Percentiles rank a stretch among this genome's conserved stretches.
Evolutionary conservation across 129 eudicot species (phyloP).

Genomic region (Escallonia herrerae): DNA sequence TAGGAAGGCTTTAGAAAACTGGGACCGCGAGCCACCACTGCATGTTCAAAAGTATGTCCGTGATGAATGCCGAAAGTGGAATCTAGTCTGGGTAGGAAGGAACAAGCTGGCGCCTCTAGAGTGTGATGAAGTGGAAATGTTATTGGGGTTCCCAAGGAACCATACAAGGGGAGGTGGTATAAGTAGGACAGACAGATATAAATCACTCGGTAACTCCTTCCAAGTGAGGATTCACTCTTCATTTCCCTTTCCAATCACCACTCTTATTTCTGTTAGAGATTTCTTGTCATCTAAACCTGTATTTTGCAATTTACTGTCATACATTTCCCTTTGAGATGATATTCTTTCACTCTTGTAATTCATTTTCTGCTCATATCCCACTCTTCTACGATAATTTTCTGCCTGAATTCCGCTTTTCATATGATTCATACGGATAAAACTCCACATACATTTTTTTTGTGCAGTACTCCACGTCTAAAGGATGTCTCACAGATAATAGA

Average conservation of each 20-base stretch:
- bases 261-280: neutral
- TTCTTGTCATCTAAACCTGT: neutral
- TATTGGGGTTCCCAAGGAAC: constrained; percentile 82
- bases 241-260: neutral
- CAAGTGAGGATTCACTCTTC: constrained; percentile 43
- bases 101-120: constrained; percentile 88
- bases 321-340: neutral
- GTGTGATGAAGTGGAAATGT: constrained; percentile 80
- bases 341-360: too few species aligned
- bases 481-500: neutral
- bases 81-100: constrained; percentile 89
- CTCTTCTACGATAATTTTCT: neutral
- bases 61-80: constrained; percentile 84
- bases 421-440: neutral
- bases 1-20: constrained; percentile 60
- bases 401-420: neutral
- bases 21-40: constrained; percentile 54
- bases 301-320: neutral
- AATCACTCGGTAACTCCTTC: constrained; percentile 88
- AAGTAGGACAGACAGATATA: constrained; percentile 77
- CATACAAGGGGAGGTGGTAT: constrained; percentile 96
- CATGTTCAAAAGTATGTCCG: constrained; percentile 52
- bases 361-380: too few species aligned
- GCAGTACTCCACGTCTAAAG: neutral
- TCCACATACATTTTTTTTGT: too few species aligned